A percentile compares a stretch with the other conserved stretches of the same genome.
These are phyloP conservation scores for Pugionium cornutum DNA, from an alignment of 345 rosid species.

Conservation along the genomic window DNA sequence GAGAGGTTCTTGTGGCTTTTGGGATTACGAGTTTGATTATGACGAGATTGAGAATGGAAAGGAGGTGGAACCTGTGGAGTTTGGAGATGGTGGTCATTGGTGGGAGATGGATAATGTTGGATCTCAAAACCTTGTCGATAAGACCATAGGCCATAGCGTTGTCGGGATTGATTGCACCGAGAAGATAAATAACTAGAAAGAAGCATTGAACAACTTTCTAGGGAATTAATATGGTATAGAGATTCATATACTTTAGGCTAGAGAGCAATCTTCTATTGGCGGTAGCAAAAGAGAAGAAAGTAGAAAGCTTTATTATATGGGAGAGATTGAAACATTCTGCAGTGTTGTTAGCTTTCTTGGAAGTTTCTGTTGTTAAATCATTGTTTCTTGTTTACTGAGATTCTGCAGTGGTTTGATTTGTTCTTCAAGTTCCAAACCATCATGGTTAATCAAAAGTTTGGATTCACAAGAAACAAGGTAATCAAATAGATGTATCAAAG, in stretches of 20 bases:
- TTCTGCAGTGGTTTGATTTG: background rate
- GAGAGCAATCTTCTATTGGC: background rate
- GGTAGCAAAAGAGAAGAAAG: slow-evolving; percentile 9
- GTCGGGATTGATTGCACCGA: background rate
- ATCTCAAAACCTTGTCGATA: slow-evolving; percentile 29
- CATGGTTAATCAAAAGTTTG: slow-evolving; percentile 4
- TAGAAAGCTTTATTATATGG: background rate
- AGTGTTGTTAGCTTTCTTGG: background rate
- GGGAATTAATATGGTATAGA: background rate
- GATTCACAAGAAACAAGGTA: slow-evolving; percentile 14
- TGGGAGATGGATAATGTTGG: slow-evolving; percentile 61
- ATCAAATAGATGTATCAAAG: slow-evolving; percentile 32
- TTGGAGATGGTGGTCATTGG: slow-evolving; percentile 53
- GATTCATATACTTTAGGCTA: background rate
- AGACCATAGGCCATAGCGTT: slow-evolving; percentile 7
- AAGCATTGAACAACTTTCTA: background rate
- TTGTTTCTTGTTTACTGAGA: background rate
- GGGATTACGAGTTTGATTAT: slow-evolving; percentile 34
- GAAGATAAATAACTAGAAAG: background rate
- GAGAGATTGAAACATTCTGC: slow-evolving; percentile 9
- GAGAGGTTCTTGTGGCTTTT: slow-evolving; percentile 26
- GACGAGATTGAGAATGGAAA: slow-evolving; percentile 31
- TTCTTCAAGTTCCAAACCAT: background rate
- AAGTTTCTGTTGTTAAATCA: background rate
- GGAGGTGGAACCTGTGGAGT: slow-evolving; percentile 30